Percentiles rank a stretch among this genome's conserved stretches.
These are phyloP conservation scores for Venturia aucupariae DNA, from an alignment of 2,329 filamentous ascomycete species.

Conservation along the genomic window DNA sequence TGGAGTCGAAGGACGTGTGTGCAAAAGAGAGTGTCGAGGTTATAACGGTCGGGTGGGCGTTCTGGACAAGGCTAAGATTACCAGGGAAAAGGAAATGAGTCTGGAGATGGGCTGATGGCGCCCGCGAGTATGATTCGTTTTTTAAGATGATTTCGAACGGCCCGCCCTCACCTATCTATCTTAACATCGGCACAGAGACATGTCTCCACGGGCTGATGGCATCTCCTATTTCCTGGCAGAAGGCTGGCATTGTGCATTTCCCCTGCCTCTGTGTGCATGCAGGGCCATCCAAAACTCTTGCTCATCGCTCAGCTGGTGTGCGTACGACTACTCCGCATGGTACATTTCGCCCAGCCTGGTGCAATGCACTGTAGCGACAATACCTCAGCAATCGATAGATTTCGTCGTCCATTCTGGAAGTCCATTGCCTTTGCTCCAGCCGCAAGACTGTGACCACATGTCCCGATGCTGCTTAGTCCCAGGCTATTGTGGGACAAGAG, in stretches of 20 bases:
- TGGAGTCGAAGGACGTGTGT: background rate
- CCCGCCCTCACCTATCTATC: slow-evolving; percentile 5
- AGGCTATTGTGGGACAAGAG: background rate
- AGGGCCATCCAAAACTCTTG: background rate
- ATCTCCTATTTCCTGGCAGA: background rate
- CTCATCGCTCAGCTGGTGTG: background rate
- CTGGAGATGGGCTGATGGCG: slow-evolving; percentile 5
- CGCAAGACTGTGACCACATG: background rate
- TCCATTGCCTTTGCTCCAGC: background rate
- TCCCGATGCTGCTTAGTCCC: background rate
- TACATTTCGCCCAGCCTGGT: background rate
- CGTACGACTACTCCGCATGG: too few species aligned
- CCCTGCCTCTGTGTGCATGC: background rate
- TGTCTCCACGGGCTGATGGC: background rate
- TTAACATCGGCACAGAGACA: background rate
- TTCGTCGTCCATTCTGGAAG: background rate
- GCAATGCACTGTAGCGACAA: background rate
- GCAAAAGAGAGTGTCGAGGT: background rate
- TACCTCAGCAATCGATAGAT: background rate
- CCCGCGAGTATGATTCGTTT: background rate
- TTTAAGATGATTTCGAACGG: background rate
- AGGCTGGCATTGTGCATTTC: background rate
- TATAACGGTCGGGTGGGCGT: slow-evolving; percentile 1
- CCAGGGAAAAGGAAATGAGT: slow-evolving; percentile 7
- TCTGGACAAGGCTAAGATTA: slow-evolving; percentile 1